These are phyloP conservation scores for Parachlorella kessleri DNA, from an alignment of 139 green algal genomes.

Conservation along the genomic window DNA sequence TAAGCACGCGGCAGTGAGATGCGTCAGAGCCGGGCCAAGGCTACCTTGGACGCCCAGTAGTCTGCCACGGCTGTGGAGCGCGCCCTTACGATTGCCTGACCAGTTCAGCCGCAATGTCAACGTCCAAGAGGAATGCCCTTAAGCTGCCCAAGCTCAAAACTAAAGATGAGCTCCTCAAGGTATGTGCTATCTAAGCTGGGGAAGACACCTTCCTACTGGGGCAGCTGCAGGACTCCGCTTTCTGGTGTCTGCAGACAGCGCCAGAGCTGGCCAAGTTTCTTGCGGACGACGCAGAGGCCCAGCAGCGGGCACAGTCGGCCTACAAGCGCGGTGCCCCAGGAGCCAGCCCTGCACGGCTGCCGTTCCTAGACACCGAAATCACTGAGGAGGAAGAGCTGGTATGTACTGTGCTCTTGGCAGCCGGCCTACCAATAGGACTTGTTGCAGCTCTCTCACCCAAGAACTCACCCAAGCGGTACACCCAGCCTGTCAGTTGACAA, in stretches of 20 bases:
- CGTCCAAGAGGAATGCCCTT: conserved; percentile 21
- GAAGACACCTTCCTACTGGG: too few relatives aligned
- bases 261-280: conserved; percentile 49
- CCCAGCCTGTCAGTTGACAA: too few relatives aligned
- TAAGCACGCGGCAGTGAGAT: too few relatives aligned
- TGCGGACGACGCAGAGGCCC: conserved; percentile 18
- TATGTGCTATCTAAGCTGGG: too few relatives aligned
- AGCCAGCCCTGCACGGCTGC: background rate
- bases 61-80: too few relatives aligned
- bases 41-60: too few relatives aligned
- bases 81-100: too few relatives aligned
- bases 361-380: conserved; percentile 54
- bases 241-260: conserved; percentile 38
- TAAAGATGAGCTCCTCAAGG: conserved; percentile 83
- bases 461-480: too few relatives aligned
- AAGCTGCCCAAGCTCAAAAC: conserved; percentile 74
- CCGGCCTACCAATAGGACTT: too few relatives aligned
- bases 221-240: background rate
- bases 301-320: background rate
- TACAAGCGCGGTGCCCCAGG: background rate
- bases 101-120: background rate
- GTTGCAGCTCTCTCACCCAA: too few relatives aligned
- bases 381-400: conserved; percentile 78
- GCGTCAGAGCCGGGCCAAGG: too few relatives aligned
- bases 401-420: background rate